These are phyloP conservation scores for Penicillium lividum DNA, from an alignment of 495 filamentous ascomycete species.

Conservation along the genomic window DNA sequence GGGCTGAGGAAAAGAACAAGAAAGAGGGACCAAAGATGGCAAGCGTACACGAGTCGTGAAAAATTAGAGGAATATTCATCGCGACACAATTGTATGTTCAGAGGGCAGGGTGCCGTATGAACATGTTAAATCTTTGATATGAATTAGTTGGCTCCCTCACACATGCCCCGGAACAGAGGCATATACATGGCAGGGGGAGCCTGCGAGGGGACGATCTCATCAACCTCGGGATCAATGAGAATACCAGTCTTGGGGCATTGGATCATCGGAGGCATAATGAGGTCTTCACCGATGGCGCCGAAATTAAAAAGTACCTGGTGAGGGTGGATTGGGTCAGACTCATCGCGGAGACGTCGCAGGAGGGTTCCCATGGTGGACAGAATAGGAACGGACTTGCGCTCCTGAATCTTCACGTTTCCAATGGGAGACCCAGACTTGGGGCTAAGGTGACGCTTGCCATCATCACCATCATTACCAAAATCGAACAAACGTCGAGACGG, in stretches of 20 bases:
- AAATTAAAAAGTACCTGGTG: constrained; percentile 1
- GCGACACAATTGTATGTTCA: not conserved
- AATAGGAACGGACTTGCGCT: not conserved
- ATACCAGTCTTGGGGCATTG: constrained; percentile 5
- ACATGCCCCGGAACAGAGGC: too few species aligned
- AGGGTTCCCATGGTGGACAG: not conserved
- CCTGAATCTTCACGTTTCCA: not conserved
- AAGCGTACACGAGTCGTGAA: not conserved
- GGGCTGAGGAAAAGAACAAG: not conserved
- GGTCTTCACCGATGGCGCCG: constrained; percentile 1
- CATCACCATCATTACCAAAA: too few species aligned
- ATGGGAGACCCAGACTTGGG: not conserved
- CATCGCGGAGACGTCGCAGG: not conserved
- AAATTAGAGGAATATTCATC: not conserved
- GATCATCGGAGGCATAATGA: not conserved
- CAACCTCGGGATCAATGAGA: not conserved
- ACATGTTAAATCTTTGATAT: not conserved
- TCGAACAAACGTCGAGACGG: too few species aligned
- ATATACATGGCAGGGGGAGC: not conserved
- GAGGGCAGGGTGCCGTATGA: not conserved
- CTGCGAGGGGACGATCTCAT: not conserved
- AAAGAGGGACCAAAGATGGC: not conserved
- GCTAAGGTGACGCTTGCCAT: too few species aligned
- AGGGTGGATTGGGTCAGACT: not conserved
- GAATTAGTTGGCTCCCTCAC: not conserved